Percentiles rank a stretch among this genome's conserved stretches.
These are phyloP conservation scores for Sparassis latifolia DNA, from an alignment of 1,284 basidiomycete genomes.

Conservation along the genomic window DNA sequence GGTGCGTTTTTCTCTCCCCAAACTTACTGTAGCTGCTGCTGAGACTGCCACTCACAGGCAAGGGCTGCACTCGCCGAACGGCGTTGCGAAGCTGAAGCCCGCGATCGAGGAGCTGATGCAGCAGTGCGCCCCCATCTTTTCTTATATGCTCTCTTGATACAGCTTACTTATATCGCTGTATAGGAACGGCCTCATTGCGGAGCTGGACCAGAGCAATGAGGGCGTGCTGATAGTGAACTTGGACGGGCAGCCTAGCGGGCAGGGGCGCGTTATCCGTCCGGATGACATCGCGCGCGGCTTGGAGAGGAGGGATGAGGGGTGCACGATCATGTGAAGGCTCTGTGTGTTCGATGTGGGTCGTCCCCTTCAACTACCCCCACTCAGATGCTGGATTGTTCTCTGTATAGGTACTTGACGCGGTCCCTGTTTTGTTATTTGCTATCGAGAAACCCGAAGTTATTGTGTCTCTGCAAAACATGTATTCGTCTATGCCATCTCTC, in stretches of 20 bases:
- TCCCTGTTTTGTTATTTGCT: too few species aligned
- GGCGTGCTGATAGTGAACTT: conserved; percentile 87
- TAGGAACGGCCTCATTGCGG: conserved; percentile 69
- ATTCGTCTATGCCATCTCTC: too few species aligned
- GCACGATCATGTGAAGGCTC: conserved; percentile 60
- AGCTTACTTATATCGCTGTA: background rate
- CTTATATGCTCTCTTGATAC: background rate
- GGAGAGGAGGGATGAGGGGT: conserved; percentile 47
- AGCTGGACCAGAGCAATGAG: conserved; percentile 76
- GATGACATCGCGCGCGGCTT: conserved; percentile 56
- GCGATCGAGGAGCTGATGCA: conserved; percentile 87
- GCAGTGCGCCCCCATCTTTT: conserved; percentile 38
- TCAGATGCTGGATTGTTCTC: too few species aligned
- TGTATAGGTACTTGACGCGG: too few species aligned
- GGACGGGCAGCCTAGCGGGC: conserved; percentile 35
- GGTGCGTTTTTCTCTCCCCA: conserved; percentile 40
- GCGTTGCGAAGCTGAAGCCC: conserved; percentile 86
- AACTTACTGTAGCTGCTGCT: conserved; percentile 2
- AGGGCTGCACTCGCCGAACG: conserved; percentile 80
- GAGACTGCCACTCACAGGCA: conserved; percentile 13
- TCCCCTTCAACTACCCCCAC: too few species aligned
- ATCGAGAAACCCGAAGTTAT: too few species aligned
- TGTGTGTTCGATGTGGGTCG: too few species aligned
- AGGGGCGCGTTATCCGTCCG: conserved; percentile 42
- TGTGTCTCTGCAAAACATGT: too few species aligned